Conservation (phyloP, 2,329 filamentous ascomycete species). For the Fusarium sp. region DNA sequence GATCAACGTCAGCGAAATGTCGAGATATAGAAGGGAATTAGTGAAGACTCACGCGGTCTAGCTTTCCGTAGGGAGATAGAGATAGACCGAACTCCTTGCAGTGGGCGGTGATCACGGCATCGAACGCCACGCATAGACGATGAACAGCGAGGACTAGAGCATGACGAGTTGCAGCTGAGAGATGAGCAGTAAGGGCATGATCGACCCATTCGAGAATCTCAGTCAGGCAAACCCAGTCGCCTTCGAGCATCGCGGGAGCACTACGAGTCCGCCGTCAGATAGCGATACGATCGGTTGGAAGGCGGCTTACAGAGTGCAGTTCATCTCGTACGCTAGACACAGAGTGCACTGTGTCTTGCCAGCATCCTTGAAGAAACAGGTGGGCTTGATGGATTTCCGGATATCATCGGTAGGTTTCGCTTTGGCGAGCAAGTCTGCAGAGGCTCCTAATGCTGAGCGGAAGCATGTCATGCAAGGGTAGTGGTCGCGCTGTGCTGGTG, state of each 20-base stretch:
- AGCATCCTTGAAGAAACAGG: neutral
- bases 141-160: neutral
- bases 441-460: neutral
- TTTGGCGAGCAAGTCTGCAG: neutral
- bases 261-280: neutral
- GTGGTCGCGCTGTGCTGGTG: neutral
- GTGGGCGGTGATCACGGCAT: neutral
- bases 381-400: neutral
- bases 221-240: neutral
- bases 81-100: neutral
- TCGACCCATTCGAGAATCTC: neutral
- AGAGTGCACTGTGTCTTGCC: neutral
- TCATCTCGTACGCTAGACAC: neutral
- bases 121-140: neutral
- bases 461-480: neutral
- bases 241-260: neutral
- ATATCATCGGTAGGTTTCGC: neutral
- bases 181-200: neutral
- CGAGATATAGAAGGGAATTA: neutral
- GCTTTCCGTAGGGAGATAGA: neutral
- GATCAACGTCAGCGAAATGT: neutral
- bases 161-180: neutral
- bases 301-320: neutral
- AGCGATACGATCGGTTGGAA: neutral
- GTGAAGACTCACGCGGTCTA: neutral